Evolutionary conservation across 1,284 basidiomycete genomes (phyloP).

Genomic region (Termitomyces sp.): DNA sequence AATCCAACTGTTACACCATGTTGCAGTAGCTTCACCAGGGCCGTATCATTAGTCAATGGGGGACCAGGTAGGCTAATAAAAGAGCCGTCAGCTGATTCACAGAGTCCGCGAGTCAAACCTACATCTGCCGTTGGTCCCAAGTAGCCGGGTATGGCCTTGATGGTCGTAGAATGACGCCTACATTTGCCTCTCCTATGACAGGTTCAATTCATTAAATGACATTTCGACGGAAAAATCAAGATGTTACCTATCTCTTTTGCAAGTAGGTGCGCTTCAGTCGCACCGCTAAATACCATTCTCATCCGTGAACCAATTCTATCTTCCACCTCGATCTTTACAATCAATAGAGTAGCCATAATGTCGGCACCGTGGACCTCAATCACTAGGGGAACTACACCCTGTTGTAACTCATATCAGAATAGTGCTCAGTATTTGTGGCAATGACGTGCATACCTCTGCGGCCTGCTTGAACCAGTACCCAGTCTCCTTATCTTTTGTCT

Average conservation of each 20-base stretch:
- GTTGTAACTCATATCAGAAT: slow-evolving; percentile 1
- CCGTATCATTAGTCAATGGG: slow-evolving; percentile 64
- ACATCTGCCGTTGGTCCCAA: slow-evolving; percentile 71
- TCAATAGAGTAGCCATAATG: slow-evolving; percentile 71
- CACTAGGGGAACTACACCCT: slow-evolving; percentile 58
- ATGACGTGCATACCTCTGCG: slow-evolving; percentile 41
- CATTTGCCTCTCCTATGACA: slow-evolving; percentile 40
- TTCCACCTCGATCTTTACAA: slow-evolving; percentile 71
- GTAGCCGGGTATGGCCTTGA: slow-evolving; percentile 53
- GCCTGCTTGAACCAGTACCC: slow-evolving; percentile 56
- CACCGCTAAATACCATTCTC: slow-evolving; percentile 68
- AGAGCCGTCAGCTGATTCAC: not conserved
- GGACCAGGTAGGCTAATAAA: slow-evolving; percentile 57
- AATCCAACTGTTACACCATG: slow-evolving; percentile 71
- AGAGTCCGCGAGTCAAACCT: slow-evolving; percentile 24
- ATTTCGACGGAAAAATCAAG: not conserved
- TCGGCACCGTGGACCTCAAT: slow-evolving; percentile 70
- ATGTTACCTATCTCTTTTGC: slow-evolving; percentile 65
- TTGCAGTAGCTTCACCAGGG: slow-evolving; percentile 52
- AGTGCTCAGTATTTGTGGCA: not conserved
- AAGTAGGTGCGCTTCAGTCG: slow-evolving; percentile 69
- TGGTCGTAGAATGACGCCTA: slow-evolving; percentile 66
- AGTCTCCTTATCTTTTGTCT: slow-evolving; percentile 39
- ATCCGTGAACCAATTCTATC: slow-evolving; percentile 48
- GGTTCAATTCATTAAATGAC: not conserved